Evolutionary conservation across 176 grass and related monocot species (phyloP).

Genomic region (Paspalum notatum): DNA sequence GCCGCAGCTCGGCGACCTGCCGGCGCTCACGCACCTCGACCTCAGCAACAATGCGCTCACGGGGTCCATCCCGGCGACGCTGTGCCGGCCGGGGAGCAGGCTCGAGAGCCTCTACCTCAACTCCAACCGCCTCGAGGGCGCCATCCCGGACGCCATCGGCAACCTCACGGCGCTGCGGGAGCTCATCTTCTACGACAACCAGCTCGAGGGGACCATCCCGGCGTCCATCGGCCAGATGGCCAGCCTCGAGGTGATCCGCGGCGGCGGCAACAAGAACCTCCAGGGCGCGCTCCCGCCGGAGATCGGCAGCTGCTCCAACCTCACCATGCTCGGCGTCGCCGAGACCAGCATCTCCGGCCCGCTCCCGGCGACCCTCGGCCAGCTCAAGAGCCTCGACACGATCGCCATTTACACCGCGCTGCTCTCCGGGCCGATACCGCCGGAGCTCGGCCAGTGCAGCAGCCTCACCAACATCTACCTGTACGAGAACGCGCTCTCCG

Average conservation of each 20-base stretch:
- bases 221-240: conserved; percentile 50
- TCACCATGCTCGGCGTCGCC: conserved; percentile 75
- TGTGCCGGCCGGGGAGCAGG: conserved; percentile 70
- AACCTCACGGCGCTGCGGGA: conserved; percentile 59
- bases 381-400: conserved; percentile 66
- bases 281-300: conserved; percentile 62
- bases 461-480: conserved; percentile 72
- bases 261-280: conserved; percentile 80
- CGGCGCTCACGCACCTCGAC: conserved; percentile 61
- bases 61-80: conserved; percentile 53
- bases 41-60: conserved; percentile 79
- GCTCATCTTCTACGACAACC: conserved; percentile 84
- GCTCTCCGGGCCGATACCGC: conserved; percentile 73
- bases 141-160: conserved; percentile 61
- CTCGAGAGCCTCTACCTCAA: conserved; percentile 64
- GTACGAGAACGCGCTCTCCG: conserved; percentile 77
- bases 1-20: conserved; percentile 50
- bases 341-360: conserved; percentile 76
- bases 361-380: conserved; percentile 57
- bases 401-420: conserved; percentile 75
- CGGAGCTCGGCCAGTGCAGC: conserved; percentile 64
- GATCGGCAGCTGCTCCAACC: conserved; percentile 63
- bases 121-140: conserved; percentile 69
- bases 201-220: conserved; percentile 71
- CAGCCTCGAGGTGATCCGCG: conserved; percentile 61